phyloP scores from a whole-genome alignment of 225 moss, liverwort and hornwort species.

The Bryoerythrophyllum caledonicum region DNA sequence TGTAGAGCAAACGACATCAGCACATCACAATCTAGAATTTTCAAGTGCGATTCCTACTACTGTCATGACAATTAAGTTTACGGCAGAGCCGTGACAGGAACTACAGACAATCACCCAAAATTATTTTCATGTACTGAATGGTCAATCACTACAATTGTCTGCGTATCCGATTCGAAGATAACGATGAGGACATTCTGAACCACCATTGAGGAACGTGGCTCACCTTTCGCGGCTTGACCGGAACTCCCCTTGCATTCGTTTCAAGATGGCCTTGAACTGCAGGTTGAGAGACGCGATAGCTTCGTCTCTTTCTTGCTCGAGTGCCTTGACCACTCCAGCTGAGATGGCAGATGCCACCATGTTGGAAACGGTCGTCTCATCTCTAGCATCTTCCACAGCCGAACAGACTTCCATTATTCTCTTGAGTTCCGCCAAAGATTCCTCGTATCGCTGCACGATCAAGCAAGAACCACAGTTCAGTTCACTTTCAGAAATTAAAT shows the following conservation, averaged over 20 bases:
- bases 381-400: conserved; percentile 40
- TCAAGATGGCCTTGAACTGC: conserved; percentile 64
- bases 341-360: conserved; percentile 76
- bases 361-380: conserved; percentile 51
- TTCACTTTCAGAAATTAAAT: background rate
- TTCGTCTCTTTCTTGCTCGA: conserved; percentile 77
- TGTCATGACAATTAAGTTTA: background rate
- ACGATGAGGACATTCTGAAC: background rate
- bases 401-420: conserved; percentile 53
- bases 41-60: background rate
- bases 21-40: background rate
- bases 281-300: conserved; percentile 62
- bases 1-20: background rate
- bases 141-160: background rate
- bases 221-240: conserved; percentile 75
- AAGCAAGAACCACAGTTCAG: background rate
- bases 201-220: background rate
- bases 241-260: conserved; percentile 76
- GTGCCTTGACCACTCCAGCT: conserved; percentile 61
- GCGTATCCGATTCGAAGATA: background rate
- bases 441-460: conserved; percentile 57
- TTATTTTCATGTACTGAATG: background rate
- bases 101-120: background rate
- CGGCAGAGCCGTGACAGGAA: background rate
- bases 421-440: conserved; percentile 45